Evolutionary conservation across 768 basidiomycete species (phyloP), one percentile per base, ranked within the genome.

Genomic region (Kwoniella sp.): DNA sequence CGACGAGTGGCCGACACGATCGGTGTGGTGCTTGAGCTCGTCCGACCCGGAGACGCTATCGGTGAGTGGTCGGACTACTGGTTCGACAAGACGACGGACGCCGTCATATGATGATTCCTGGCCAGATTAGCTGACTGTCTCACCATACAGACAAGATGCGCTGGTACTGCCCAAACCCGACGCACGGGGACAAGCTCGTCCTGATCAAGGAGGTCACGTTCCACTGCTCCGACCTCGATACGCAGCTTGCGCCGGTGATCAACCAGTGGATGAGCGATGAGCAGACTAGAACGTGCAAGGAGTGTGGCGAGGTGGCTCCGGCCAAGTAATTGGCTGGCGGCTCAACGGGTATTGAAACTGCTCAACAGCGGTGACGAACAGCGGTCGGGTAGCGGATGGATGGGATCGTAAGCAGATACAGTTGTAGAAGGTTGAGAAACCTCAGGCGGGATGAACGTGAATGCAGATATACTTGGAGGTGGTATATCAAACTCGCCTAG

Each of bases 171-270:
- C 82, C 83, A 3, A 59, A 60, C 25, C 65, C 76, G 0, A 73
- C 71, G 2, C 89, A 92, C 73, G 33, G 50, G 5, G 52, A 72
- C 20, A 75, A 76, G 34, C 86, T 88, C 0, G 83, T 83, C n/a
- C 77, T 88, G 56, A 86, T 91, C 60, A 80, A 84, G 59, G 87
- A 92, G 76, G 88, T 89, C 53, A 76, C 80, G 0, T 89, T 96
- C 70, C 88, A 91, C 68, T 86, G 87, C 57, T 85, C 84, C 0
- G 89, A 98, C 67, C 81, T 98, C 25, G 93, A 91, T 36, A 87
- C 86, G 11, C 92, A 98, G 76, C 78, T 98, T 47, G 93, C 93
- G 76, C 88, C 90, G 0, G 80, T 90, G 41, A 95, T 98, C 53
- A 79, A 89, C 64, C 77, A 80, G 20, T 95, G 91, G 90, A 86